Conservation (phyloP, 2,329 filamentous ascomycete species). For the Penicillium nordicum region DNA sequence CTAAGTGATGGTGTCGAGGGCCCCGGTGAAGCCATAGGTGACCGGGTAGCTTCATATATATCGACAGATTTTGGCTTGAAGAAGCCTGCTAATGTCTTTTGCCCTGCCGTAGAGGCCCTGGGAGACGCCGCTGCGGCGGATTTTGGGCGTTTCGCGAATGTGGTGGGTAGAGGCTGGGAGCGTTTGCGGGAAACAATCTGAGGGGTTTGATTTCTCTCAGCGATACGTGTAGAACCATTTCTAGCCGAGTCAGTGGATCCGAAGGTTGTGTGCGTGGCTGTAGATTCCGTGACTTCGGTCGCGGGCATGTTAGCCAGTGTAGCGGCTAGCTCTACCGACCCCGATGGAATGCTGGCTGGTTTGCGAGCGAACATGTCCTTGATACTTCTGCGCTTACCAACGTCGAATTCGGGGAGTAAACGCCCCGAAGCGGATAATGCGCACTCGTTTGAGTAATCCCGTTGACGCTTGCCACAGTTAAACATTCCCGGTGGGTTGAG, state of each 20-base stretch:
- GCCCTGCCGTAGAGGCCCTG: constrained; percentile 44
- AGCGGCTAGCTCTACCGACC: constrained; percentile 6
- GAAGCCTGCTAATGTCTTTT: constrained; percentile 71
- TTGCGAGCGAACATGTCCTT: constrained; percentile 84
- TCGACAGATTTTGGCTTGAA: constrained; percentile 62
- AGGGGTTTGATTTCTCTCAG: neutral
- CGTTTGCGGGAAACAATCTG: constrained; percentile 37
- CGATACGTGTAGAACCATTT: neutral
- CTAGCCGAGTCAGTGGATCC: neutral
- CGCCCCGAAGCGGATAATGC: constrained; percentile 73
- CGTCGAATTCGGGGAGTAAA: constrained; percentile 74
- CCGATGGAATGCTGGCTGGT: constrained; percentile 29
- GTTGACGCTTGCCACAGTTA: constrained; percentile 59
- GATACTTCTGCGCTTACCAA: constrained; percentile 73
- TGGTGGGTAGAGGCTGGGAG: constrained; percentile 31
- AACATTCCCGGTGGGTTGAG: constrained; percentile 77
- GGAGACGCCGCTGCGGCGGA: constrained; percentile 28
- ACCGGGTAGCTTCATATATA: neutral
- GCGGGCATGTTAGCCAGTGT: neutral
- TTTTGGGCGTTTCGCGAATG: constrained; percentile 52
- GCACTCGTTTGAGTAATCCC: constrained; percentile 63
- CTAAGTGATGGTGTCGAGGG: neutral
- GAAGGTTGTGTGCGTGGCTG: neutral
- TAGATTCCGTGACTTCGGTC: neutral
- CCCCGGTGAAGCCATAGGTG: neutral